Conservation (phyloP, 78 protist genomes). For the Dictyostelium intermedium region DNA sequence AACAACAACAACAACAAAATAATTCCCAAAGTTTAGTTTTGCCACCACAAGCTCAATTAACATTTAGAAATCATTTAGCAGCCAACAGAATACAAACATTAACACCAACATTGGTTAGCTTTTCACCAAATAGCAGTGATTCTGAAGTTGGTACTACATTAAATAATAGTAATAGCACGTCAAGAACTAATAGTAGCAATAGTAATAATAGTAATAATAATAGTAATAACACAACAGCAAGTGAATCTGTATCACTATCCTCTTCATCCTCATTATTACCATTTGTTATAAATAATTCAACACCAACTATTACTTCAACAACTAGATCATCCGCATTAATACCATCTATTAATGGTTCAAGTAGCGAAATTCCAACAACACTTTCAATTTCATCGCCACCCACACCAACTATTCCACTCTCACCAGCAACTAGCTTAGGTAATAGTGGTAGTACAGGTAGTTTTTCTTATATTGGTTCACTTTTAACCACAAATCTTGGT, state of each 20-base stretch:
- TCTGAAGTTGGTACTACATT: not conserved
- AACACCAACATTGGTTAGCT: not conserved
- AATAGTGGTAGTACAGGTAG: not conserved
- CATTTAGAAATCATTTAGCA: not conserved
- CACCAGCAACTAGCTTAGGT: not conserved
- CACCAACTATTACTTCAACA: not conserved
- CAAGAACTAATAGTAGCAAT: too few species aligned
- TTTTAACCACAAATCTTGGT: not conserved
- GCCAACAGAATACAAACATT: not conserved
- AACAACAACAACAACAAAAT: not conserved
- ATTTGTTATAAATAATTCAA: not conserved
- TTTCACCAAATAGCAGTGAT: not conserved
- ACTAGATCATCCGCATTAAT: not conserved
- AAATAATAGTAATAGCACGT: too few species aligned
- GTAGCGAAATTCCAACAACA: not conserved
- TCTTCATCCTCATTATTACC: not conserved
- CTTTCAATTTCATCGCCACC: not conserved
- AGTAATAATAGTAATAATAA: too few species aligned
- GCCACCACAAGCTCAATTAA: not conserved
- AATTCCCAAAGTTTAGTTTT: not conserved
- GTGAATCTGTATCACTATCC: not conserved
- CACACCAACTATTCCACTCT: not conserved
- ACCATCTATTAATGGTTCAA: not conserved
- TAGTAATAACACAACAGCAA: not conserved
- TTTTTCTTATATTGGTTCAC: not conserved